phyloP scores from a whole-genome alignment of 768 basidiomycete genomes.

The Mycena vulgaris region DNA sequence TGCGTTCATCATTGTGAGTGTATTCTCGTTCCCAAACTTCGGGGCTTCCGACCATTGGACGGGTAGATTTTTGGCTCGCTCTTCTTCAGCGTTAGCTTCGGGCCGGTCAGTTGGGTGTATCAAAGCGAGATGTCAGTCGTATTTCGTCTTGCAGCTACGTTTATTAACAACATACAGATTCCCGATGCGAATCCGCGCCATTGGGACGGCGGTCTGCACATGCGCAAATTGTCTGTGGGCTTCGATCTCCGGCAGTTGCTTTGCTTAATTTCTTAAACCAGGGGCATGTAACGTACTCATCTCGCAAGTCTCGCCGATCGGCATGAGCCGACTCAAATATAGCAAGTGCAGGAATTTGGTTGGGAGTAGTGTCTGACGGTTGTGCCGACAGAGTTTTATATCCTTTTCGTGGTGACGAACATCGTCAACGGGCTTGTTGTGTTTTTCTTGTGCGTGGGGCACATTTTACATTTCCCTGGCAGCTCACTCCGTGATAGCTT shows the following conservation, averaged over 20 bases:
- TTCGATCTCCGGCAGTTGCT: background rate
- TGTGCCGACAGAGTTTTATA: slow-evolving; percentile 23
- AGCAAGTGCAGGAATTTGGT: background rate
- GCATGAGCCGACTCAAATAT: slow-evolving; percentile 30
- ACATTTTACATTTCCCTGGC: no score
- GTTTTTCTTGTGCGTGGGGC: slow-evolving; percentile 31
- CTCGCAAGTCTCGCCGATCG: slow-evolving; percentile 36
- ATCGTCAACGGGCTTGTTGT: slow-evolving; percentile 32
- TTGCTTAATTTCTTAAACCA: background rate
- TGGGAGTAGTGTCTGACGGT: background rate
- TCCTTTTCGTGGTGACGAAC: slow-evolving; percentile 34
- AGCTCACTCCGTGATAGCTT: slow-evolving; percentile 10
- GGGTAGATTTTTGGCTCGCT: slow-evolving; percentile 66
- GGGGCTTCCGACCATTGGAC: slow-evolving; percentile 62
- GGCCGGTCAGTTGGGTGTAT: slow-evolving; percentile 59
- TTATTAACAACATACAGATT: slow-evolving; percentile 63
- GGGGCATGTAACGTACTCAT: slow-evolving; percentile 40
- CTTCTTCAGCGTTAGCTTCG: slow-evolving; percentile 66
- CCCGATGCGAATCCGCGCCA: slow-evolving; percentile 69
- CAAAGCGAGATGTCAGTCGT: slow-evolving; percentile 37
- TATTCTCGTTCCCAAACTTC: slow-evolving; percentile 53
- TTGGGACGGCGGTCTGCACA: slow-evolving; percentile 37
- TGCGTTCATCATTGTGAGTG: slow-evolving; percentile 56
- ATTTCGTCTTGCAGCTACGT: background rate
- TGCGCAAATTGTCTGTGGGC: slow-evolving; percentile 33